Evolutionary conservation across 2,329 filamentous ascomycete species (phyloP), one percentile per base, ranked within the genome.

Genomic region (Neonectria faginata): DNA sequence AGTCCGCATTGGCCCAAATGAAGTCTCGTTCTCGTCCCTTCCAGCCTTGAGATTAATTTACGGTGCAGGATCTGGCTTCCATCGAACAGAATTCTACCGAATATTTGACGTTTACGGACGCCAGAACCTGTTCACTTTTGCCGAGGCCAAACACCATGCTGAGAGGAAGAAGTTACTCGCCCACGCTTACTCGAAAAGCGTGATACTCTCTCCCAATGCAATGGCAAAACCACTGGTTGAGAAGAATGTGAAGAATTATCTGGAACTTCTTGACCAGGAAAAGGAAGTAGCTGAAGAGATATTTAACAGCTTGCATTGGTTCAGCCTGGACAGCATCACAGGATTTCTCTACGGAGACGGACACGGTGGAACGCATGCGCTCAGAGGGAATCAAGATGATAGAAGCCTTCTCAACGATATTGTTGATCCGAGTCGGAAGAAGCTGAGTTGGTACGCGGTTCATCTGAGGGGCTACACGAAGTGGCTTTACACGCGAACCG

Each of bases 91-190:
- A 1, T 88, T 87, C 68, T 88, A 88, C 60, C 79, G 81, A 48
- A 86, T 87, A 82, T 87, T 88, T 62, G 84, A 86, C 66, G 83
- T 80, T 0, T 86, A 85, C 54, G 84, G 83, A 0, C 76, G 77
- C 10, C 81, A 80, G 70, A 86, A 87, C 57, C 68, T 88, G 2
- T 87, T 88, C 70, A 85, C 83, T 0, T 86, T 87, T 64, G 74
- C 76, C 7, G 75, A 78, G 0, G 75, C 76, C 0, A 79, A 78
- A 31, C 76, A 79, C 2, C 85, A 88, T 70, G 79, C 77, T 0
- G 79, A 83, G 1, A 74, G 85, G 18, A 88, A 88, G 76, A 87
- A 86, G 67, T 63, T 86, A 0, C 61, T 87, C 27, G 80, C 82
- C 4, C 82, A 86, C 62, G 81, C 82, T 0, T 88, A 88, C 60